Evolutionary conservation across 176 grass and related monocot species (phyloP), one percentile per base, ranked within the genome.

Genomic region (Phoenix dactylifera): DNA sequence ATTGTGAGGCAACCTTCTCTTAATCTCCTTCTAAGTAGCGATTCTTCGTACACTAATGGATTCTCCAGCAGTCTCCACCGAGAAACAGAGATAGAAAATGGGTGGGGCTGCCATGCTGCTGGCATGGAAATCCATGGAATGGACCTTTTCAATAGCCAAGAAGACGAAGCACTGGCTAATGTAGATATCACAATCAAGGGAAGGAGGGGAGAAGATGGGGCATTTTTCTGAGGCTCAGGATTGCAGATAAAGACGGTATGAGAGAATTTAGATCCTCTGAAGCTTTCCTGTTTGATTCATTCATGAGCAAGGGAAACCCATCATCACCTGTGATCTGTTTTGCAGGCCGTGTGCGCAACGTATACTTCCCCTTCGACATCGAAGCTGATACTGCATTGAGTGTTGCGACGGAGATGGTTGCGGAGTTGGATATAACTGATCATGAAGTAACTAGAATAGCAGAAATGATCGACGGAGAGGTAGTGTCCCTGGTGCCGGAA

Each of bases 401-500:
- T 4, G 65, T 68, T 48, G 65, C 65, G 10, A 57, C 29, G 7
- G 65, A 68, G 52, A 68, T 68, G 65, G 65, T 68, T 12, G 65
- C 52, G 2, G 65, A 68, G 52, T 22, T 68, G 7, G 65, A 55
- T 22, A 68, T 68, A 39, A 15, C 52, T 23, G 52, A 68, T 56
- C 15, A 29, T 22, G 65, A 68, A 20, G 65, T 48, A n/a, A 68
- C 52, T 39, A 68, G 26, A 24, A 57, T 68, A 44, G 52, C 65
- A 18, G 65, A 68, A 19, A 68, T 57, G 65, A 68, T 68, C 1
- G 65, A 68, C 22, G 24, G 4, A 57, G 52, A 39, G 26, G 52
- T 68, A 57, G 26, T 52, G 35, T 55, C 51, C 3, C 18, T 68
- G 26, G 65, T 68, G 4, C 65, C 52, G 16, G 52, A 35, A 12